Evolutionary conservation across 2,329 filamentous ascomycete genomes (phyloP).

Genomic region (Simplicillium aogashimaense): DNA sequence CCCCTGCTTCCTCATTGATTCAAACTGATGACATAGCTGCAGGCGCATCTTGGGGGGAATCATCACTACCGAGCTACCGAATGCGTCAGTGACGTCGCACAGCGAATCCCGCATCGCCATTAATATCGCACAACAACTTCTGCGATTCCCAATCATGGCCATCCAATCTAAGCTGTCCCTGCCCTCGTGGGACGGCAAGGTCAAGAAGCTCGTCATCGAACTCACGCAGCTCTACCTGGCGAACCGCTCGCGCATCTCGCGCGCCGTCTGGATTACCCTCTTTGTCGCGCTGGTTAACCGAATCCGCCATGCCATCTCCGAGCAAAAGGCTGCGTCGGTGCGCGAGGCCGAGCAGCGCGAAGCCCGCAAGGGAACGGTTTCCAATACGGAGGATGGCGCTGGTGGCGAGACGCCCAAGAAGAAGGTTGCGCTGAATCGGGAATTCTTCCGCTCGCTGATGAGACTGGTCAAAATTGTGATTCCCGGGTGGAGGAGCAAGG

Average conservation of each 20-base stretch:
- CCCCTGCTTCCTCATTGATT: no score
- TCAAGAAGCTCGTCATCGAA: conserved; percentile 55
- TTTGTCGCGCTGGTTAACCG: conserved; percentile 75
- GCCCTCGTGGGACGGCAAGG: conserved; percentile 43
- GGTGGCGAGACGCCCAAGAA: conserved; percentile 41
- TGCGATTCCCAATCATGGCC: conserved; percentile 47
- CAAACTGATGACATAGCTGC: no score
- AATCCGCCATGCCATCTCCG: conserved; percentile 80
- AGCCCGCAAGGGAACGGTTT: conserved; percentile 38
- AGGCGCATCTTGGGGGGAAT: no score
- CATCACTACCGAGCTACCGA: background rate
- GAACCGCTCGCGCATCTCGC: conserved; percentile 74
- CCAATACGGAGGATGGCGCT: conserved; percentile 20
- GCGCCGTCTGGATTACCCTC: conserved; percentile 73
- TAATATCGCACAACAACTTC: background rate
- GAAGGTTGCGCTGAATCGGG: conserved; percentile 86
- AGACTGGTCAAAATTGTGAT: conserved; percentile 78
- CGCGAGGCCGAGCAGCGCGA: conserved; percentile 51
- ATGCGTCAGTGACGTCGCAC: no score
- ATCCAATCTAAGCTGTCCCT: conserved; percentile 63
- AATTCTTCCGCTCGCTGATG: conserved; percentile 66
- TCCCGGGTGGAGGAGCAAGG: conserved; percentile 81
- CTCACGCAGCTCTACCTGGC: conserved; percentile 65
- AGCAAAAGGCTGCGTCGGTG: conserved; percentile 77
- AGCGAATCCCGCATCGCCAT: background rate